Base-by-base conservation (phyloP, 768 basidiomycete species). In the Russula earlei region DNA sequence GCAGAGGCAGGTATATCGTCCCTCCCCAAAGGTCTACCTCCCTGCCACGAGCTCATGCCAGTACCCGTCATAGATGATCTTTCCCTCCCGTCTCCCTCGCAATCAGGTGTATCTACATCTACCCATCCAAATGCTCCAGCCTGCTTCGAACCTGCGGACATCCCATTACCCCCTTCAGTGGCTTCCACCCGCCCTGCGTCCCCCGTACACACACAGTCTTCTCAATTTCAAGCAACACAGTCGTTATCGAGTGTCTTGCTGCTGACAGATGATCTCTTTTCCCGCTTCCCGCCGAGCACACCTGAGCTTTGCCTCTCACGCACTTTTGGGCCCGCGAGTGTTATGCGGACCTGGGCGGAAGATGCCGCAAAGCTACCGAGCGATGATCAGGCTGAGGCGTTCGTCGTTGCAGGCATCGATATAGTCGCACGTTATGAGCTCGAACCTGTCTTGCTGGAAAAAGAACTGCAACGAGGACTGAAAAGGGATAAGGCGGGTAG, bases 241-340 rank as follows among this genome's bases (percentile, higher is more conserved):
- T 71, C 74, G 4, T 74, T 84, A 44, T 69, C 78, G 5, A 64
- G 72, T 24, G 74, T 88, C 27, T 75, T 90, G 20, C 66, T 65
- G 5, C 73, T 73, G 25, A 75, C 87, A 1, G 85, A 88, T 62
- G 73, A 69, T 8, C 78, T 91, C 12, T 79, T 77, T 47, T 60
- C 66, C n/a, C 61, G 65, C 19, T 84, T 77, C 66, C 85, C 87
- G 4, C 84, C 85, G 2, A 71, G 75, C 1, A 76, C 84, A 49
- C 76, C 82, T 10, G 71, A 67, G 0, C 70, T 91, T 12, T 65
- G 61, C 3, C 70, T 87, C 15, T 69, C 75, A 6, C 70, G 73
- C 27, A 86, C 86, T 46, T 81, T 91, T 77, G 89, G 89, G 9
- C 86, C 85, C 1, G 82, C 85, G 63, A 89, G 86, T 63, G 85